A percentile compares a stretch with the other conserved stretches of the same genome.
Conservation (phyloP, 192 early-diverging fungal species). For the Geosiphon pyriformis region DNA sequence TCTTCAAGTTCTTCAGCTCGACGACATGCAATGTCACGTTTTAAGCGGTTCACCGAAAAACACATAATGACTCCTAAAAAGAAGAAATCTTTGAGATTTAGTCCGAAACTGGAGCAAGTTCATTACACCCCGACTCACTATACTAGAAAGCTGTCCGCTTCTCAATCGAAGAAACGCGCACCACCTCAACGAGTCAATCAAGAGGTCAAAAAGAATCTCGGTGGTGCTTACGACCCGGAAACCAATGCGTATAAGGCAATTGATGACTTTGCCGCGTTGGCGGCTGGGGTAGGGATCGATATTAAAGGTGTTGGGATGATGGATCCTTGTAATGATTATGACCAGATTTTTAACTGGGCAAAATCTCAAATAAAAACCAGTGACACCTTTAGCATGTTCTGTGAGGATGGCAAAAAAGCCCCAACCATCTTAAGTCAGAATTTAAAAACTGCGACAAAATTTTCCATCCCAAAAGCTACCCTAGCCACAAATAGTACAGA, state of each 20-base stretch:
- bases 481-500: background rate
- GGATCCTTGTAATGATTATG: background rate
- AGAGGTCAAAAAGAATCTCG: background rate
- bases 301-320: background rate
- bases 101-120: slow-evolving; percentile 19
- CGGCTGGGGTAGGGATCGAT: background rate
- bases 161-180: background rate
- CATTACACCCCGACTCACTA: slow-evolving; percentile 24
- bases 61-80: slow-evolving; percentile 1
- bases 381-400: slow-evolving; percentile 9
- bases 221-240: no score
- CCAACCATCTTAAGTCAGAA: background rate
- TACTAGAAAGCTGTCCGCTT: background rate
- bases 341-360: slow-evolving; percentile 19
- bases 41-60: background rate
- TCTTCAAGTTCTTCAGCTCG: background rate
- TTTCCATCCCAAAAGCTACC: background rate
- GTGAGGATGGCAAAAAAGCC: slow-evolving; percentile 3
- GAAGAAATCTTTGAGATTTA: slow-evolving; percentile 21
- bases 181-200: background rate
- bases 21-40: background rate
- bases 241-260: background rate
- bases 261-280: background rate
- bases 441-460: background rate
- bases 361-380: slow-evolving; percentile 19